Conservation (phyloP, 2,329 filamentous ascomycete genomes). For the Pseudogymnoascus sp. region DNA sequence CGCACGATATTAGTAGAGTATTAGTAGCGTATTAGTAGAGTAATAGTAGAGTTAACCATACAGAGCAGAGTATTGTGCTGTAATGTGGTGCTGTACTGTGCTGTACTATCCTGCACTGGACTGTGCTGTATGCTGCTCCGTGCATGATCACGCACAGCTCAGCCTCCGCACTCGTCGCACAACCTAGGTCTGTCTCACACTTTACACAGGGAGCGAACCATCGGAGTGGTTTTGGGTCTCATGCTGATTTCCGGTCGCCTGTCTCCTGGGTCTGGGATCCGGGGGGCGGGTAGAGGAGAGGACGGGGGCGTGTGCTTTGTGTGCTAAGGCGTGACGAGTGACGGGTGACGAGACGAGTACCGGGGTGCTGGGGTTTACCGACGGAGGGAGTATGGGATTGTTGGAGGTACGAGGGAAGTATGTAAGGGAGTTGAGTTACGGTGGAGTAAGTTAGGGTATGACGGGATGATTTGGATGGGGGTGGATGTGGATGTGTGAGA, state of each 20-base stretch:
- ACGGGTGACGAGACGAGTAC: too few species aligned
- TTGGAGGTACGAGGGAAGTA: background rate
- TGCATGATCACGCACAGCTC: background rate
- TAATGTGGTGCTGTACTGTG: background rate
- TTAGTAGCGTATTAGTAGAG: too few species aligned
- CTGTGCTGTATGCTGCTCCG: background rate
- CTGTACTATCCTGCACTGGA: too few species aligned
- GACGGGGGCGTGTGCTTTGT: background rate
- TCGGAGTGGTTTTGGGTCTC: background rate
- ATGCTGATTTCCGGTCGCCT: slow-evolving; percentile 2
- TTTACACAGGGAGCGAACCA: background rate
- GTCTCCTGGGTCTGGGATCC: background rate
- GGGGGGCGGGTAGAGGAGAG: background rate
- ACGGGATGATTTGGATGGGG: background rate
- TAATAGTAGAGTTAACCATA: background rate
- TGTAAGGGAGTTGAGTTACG: background rate
- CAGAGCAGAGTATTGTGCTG: background rate
- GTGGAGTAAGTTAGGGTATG: background rate
- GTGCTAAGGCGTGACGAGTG: background rate
- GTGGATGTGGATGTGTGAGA: background rate
- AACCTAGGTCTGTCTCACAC: background rate
- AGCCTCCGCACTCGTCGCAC: background rate
- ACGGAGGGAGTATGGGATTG: background rate
- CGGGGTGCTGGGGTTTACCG: background rate
- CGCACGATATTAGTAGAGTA: background rate